Evolutionary conservation across 495 filamentous ascomycete genomes (phyloP).

Genomic region (Hypoxylon trugodes): DNA sequence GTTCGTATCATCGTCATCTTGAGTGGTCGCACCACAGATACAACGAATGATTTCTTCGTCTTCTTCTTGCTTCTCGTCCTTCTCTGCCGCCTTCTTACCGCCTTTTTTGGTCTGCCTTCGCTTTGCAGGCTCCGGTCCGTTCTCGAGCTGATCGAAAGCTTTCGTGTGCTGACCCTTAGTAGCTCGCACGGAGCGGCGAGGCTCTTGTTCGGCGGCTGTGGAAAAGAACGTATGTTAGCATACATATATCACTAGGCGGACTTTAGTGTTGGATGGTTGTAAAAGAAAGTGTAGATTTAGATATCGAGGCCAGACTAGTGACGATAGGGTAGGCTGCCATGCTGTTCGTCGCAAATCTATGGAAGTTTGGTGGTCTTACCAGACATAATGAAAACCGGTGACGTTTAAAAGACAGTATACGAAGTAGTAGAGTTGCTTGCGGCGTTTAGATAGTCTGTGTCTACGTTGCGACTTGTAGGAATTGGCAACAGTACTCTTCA

Average conservation of each 20-base stretch:
- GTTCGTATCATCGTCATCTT: constrained; percentile 80
- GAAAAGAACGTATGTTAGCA: constrained; percentile 9
- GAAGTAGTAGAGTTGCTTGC: constrained; percentile 12
- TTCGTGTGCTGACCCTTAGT: constrained; percentile 96
- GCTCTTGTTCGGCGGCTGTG: constrained; percentile 71
- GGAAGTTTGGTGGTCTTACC: constrained; percentile 41
- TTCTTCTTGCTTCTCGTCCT: constrained; percentile 69
- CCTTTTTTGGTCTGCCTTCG: constrained; percentile 66
- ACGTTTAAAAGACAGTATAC: neutral
- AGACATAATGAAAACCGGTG: constrained; percentile 38
- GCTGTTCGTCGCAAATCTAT: constrained; percentile 8
- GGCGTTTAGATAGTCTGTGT: constrained; percentile 19
- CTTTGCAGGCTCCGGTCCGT: constrained; percentile 67
- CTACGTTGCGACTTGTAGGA: constrained; percentile 29
- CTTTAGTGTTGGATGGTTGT: neutral
- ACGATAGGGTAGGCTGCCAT: neutral
- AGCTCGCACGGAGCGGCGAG: constrained; percentile 90
- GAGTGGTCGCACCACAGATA: constrained; percentile 87
- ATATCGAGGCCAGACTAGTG: neutral
- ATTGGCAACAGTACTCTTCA: constrained; percentile 40
- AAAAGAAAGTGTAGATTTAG: too few species aligned
- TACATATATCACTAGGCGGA: too few species aligned
- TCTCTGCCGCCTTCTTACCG: constrained; percentile 60
- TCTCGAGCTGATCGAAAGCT: constrained; percentile 75
- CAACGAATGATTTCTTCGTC: constrained; percentile 80